Base-by-base conservation (phyloP, 2,329 filamentous ascomycete species). In the Trichoderma sp. region DNA sequence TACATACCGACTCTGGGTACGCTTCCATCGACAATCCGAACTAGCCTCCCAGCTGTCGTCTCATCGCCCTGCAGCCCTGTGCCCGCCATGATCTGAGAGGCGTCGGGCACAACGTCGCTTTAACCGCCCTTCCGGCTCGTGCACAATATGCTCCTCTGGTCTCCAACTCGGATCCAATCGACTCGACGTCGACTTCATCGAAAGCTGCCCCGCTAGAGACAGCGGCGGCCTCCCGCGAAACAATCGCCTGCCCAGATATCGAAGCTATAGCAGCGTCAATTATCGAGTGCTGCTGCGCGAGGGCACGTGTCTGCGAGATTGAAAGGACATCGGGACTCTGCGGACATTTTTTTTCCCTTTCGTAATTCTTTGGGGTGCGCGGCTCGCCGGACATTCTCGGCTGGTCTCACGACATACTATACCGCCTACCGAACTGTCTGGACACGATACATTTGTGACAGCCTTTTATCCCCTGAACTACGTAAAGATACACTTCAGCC, bases 101-200 rank as follows among this genome's bases (percentile, higher is more conserved):
- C 58, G 57, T 58, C 55, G 47, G 37, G 64, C 49, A 56, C 27
- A 40, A 40, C 47, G 59, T 59, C 53, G 33, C 60, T 55, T 27
- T 27, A 49, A 37, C 69, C 43, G 47, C 67, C 67, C 16, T 24
- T 52, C 21, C 58, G 37, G 56, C 53, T 47, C 53, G 62, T 67
- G 68, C 70, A 68, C 70, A 64, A 72, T 49, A 49, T 72, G 71
- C 70, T 61, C 52, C 65, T 63, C 70, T 71, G 71, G 57, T 37
- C 69, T 49, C 35, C 31, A 56, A 59, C 60, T 37, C 55, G 66
- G 49, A 59, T 57, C 56, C 55, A 66, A 61, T 69, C 70, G 70
- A 67, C 68, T 49, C 67, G 35, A 27, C 59, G 68, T 68, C 67
- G 63, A 60, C 69, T 64, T 52, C 29, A 53, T 59, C 60, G 49